A percentile compares a stretch with the other conserved stretches of the same genome.
Evolutionary conservation across 768 basidiomycete species (phyloP).

Genomic region (Stropharia rugosoannulata): DNA sequence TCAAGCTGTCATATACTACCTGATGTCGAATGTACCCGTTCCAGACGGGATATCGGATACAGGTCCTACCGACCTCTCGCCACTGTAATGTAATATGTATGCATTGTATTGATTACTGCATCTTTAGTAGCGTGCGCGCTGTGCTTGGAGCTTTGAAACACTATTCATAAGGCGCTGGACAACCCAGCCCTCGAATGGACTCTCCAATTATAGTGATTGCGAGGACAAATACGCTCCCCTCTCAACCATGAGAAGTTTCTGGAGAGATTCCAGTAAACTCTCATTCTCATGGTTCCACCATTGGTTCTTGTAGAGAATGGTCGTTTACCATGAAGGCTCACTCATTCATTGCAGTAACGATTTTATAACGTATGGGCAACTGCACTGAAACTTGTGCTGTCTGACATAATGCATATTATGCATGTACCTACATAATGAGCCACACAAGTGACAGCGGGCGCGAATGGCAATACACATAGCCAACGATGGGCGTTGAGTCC

Average conservation of each 20-base stretch:
- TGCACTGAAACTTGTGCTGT: background rate
- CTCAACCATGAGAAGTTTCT: too few species aligned
- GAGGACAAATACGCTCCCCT: too few species aligned
- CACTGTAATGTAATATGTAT: background rate
- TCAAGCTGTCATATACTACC: background rate
- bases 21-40: background rate
- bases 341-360: background rate
- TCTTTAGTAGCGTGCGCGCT: background rate
- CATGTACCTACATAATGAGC: background rate
- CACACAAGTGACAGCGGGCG: background rate
- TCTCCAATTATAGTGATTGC: too few species aligned
- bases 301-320: too few species aligned
- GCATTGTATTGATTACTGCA: background rate
- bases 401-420: background rate
- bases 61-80: background rate
- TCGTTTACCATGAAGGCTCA: too few species aligned
- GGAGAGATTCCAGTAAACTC: too few species aligned
- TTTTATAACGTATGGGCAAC: background rate
- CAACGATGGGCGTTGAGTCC: slow-evolving; percentile 12
- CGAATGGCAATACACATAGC: background rate
- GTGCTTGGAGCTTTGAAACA: too few species aligned
- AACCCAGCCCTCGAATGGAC: too few species aligned
- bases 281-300: too few species aligned
- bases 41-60: background rate
- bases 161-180: too few species aligned